A percentile compares a stretch with the other conserved stretches of the same genome.
phyloP scores from a whole-genome alignment of 108 stramenopile species.

The Cylindrotheca fusiformis region DNA sequence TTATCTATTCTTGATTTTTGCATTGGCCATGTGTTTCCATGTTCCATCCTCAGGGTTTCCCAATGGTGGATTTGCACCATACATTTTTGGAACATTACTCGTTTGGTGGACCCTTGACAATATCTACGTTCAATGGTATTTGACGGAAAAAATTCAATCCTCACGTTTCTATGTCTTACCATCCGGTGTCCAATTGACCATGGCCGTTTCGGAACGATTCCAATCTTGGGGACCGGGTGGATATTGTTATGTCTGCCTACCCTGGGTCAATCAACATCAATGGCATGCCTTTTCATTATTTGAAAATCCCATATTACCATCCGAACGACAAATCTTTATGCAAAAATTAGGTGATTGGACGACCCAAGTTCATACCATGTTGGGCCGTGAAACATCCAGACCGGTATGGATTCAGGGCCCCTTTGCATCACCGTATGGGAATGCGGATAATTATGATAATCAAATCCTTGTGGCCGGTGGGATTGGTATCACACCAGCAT shows the following conservation, averaged over 20 bases:
- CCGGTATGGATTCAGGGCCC: slow-evolving; percentile 11
- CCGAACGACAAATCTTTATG: not conserved
- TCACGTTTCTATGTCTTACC: slow-evolving; percentile 22
- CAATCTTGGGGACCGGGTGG: slow-evolving; percentile 13
- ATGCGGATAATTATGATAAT: slow-evolving; percentile 1
- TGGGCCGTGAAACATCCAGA: slow-evolving; percentile 26
- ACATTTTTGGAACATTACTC: slow-evolving; percentile 33
- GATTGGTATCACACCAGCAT: slow-evolving; percentile 47
- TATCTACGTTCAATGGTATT: slow-evolving; percentile 28
- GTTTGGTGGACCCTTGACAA: slow-evolving; percentile 28
- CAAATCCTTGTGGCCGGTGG: slow-evolving; percentile 30
- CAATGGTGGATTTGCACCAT: slow-evolving; percentile 35
- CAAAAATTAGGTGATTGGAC: slow-evolving; percentile 37
- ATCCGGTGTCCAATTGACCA: slow-evolving; percentile 25
- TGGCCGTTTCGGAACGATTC: slow-evolving; percentile 29
- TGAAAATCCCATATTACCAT: slow-evolving; percentile 14
- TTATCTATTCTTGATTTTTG: slow-evolving; percentile 39
- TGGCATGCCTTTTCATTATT: slow-evolving; percentile 45
- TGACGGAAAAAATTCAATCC: slow-evolving; percentile 45
- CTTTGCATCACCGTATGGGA: slow-evolving; percentile 1
- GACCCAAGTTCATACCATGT: slow-evolving; percentile 20
- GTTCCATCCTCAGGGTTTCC: slow-evolving; percentile 17
- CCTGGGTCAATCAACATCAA: slow-evolving; percentile 31
- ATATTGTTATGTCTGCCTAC: slow-evolving; percentile 41
- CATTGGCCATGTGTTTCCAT: slow-evolving; percentile 33